These are phyloP conservation scores for Fusarium sp. DNA, from an alignment of 2,329 filamentous ascomycete species.

Conservation along the genomic window DNA sequence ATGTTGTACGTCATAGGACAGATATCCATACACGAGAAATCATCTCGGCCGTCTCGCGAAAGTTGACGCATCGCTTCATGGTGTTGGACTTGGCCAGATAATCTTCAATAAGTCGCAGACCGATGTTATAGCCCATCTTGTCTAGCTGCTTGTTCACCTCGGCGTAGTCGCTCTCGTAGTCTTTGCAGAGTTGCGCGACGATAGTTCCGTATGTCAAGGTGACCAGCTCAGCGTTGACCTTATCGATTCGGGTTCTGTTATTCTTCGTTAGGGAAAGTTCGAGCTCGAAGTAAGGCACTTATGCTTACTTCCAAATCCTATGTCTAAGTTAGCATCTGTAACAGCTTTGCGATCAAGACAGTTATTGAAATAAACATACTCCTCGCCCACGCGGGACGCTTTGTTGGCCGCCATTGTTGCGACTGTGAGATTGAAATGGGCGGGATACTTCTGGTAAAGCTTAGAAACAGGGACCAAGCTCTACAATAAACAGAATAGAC, in stretches of 20 bases:
- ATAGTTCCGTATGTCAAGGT: slow-evolving; percentile 98
- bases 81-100: slow-evolving; percentile 96
- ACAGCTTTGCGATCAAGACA: slow-evolving; percentile 9
- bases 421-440: slow-evolving; percentile 1
- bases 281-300: background rate
- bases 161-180: slow-evolving; percentile 93
- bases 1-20: background rate
- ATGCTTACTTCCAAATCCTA: slow-evolving; percentile 92
- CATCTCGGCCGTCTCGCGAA: slow-evolving; percentile 96
- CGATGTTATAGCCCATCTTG: slow-evolving; percentile 99
- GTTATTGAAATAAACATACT: slow-evolving; percentile 61
- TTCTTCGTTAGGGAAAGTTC: slow-evolving; percentile 29
- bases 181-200: slow-evolving; percentile 95
- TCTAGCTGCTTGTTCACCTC: slow-evolving; percentile 99
- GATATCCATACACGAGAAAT: slow-evolving; percentile 82
- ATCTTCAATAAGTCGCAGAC: slow-evolving; percentile 94
- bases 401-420: slow-evolving; percentile 71
- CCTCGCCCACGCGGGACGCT: slow-evolving; percentile 73
- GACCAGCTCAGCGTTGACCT: slow-evolving; percentile 97
- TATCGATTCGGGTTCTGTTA: slow-evolving; percentile 90
- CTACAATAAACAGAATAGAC: background rate
- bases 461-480: background rate
- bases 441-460: slow-evolving; percentile 2
- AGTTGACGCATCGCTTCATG: slow-evolving; percentile 90
- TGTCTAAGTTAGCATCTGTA: slow-evolving; percentile 51